These are phyloP conservation scores for Boletus rubescentipes DNA, from an alignment of 768 basidiomycete species.

Conservation along the genomic window DNA sequence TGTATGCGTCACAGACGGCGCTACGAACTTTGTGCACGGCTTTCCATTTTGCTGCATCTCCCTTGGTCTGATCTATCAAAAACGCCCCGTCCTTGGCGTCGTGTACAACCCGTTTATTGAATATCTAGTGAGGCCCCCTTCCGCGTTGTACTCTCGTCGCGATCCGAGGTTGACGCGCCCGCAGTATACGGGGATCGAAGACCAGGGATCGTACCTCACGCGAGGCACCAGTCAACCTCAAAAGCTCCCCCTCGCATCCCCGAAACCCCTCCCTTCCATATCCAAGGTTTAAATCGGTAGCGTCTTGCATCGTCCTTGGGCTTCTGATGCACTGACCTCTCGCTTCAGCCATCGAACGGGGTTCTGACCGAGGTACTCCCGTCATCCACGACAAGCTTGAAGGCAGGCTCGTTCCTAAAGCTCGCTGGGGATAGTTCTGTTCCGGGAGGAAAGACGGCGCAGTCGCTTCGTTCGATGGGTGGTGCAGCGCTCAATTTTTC, in stretches of 20 bases:
- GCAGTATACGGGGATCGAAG: constrained; percentile 77
- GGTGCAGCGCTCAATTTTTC: too few relatives aligned
- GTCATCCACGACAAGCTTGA: constrained; percentile 59
- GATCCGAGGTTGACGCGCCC: background rate
- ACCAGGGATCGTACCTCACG: constrained; percentile 77
- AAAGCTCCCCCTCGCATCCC: constrained; percentile 64
- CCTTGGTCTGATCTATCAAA: too few relatives aligned
- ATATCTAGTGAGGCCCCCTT: constrained; percentile 53
- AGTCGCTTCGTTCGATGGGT: constrained; percentile 80
- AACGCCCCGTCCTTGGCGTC: too few relatives aligned
- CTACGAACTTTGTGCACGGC: constrained; percentile 84
- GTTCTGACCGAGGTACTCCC: constrained; percentile 62
- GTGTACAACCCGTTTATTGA: constrained; percentile 91
- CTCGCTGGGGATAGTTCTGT: constrained; percentile 73
- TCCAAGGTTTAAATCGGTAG: constrained; percentile 70
- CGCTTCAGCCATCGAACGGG: constrained; percentile 79
- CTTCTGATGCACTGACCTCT: constrained; percentile 5
- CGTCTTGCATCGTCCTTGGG: background rate
- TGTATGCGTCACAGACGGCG: constrained; percentile 56
- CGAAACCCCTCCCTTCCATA: constrained; percentile 64
- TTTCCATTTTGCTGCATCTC: constrained; percentile 88
- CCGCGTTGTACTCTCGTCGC: background rate
- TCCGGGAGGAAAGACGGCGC: constrained; percentile 79
- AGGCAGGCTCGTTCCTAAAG: constrained; percentile 62
- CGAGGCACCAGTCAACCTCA: constrained; percentile 44